Evolutionary conservation across 768 basidiomycete genomes (phyloP).

Genomic region (Tulasnella sp.): DNA sequence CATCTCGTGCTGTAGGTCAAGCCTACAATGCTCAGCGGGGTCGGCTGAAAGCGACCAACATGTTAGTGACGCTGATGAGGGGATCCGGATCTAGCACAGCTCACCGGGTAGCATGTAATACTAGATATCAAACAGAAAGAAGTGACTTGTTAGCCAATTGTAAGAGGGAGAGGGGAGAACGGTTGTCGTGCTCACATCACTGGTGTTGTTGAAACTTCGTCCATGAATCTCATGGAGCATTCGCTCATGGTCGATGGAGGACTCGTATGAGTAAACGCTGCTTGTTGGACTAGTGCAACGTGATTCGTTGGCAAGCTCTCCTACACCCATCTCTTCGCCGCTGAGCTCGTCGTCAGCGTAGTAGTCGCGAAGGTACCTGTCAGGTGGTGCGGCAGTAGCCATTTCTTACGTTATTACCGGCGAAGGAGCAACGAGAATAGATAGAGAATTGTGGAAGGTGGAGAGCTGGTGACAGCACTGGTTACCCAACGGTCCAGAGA

Average conservation of each 20-base stretch:
- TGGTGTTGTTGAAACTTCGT: not conserved
- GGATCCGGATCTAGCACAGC: not conserved
- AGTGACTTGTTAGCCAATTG: too few species aligned
- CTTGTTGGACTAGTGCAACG: not conserved
- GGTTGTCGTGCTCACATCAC: too few species aligned
- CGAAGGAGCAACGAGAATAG: too few species aligned
- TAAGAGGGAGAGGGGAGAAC: too few species aligned
- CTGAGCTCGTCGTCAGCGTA: not conserved
- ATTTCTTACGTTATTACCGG: too few species aligned
- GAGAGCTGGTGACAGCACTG: too few species aligned
- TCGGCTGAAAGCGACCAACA: not conserved
- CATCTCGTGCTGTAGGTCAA: slow-evolving; percentile 1
- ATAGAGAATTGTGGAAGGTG: too few species aligned
- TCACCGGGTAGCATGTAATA: not conserved
- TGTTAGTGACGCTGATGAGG: not conserved
- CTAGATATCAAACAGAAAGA: not conserved
- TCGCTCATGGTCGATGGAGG: not conserved
- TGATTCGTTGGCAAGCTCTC: not conserved
- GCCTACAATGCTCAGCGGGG: not conserved
- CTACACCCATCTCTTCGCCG: not conserved
- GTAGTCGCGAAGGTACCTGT: not conserved
- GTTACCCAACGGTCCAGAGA: too few species aligned
- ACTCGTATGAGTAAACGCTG: not conserved
- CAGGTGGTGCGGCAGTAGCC: not conserved
- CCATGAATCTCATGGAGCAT: not conserved